Evolutionary conservation across 2,329 filamentous ascomycete genomes (phyloP), one percentile per base, ranked within the genome.

Genomic region (Cladosporium halotolerans): DNA sequence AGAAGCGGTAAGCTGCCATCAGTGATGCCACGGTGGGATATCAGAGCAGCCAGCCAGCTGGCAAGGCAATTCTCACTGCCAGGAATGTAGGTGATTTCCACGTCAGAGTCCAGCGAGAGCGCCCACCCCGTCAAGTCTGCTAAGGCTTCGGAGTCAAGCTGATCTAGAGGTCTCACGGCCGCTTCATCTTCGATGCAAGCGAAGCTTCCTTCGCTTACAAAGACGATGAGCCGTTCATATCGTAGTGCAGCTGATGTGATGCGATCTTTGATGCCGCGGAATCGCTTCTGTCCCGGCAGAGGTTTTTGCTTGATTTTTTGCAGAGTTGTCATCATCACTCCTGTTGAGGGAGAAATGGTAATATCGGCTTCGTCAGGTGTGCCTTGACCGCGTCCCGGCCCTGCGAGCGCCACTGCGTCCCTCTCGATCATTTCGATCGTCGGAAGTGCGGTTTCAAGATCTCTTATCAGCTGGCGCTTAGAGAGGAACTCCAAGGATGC

Each of bases 231-330:
- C 3, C 73, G 74, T 57, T 88, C 84, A 63, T 93, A 92, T 9
- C 82, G 77, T 1, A 63, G 52, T 10, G 81, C 76, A 0, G 85
- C 71, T 7, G 66, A 68, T 3, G 70, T 64, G 9, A 92, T 71
- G 2, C 78, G 75, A 47, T 82, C 75, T 36, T 79, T 77, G 11
- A 89, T 53, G 9, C 72, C 11, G 72, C 70, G 3, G 55, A 71
- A 66, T 0, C 62, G 57, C 8, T 68, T 73, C 49, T 81, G 77
- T 0, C 84, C 83, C 0, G 88, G 88, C 0, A 90, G 73, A 2
- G 85, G 75, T 45, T 77, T 80, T 62, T 96, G 91, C 41, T 84
- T 85, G 23, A 86, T 76, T 58, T 85, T 82, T 56, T 91, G 81
- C 4, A 91, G 72, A 0, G 81, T 87, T 1, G 88, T 88, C 16